phyloP scores from a whole-genome alignment of 371 early-diverging fungal genomes.

The Mortierella sp. region DNA sequence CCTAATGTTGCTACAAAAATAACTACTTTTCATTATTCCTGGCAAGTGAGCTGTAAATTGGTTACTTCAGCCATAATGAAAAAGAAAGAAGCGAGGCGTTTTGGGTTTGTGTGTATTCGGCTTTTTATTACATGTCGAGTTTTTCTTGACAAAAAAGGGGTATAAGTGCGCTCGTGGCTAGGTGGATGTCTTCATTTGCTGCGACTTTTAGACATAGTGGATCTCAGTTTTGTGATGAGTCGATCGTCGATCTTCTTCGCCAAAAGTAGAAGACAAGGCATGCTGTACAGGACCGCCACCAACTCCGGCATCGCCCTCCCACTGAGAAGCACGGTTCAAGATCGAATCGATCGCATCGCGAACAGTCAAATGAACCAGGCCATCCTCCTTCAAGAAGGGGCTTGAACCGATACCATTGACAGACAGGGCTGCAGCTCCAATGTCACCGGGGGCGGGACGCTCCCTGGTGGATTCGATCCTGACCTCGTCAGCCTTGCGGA shows the following conservation, averaged over 20 bases:
- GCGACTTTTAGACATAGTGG: constrained; percentile 21
- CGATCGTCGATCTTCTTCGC: constrained; percentile 10
- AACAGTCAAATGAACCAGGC: constrained; percentile 52
- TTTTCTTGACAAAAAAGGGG: neutral
- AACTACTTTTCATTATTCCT: too few species aligned
- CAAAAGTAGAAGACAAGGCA: neutral
- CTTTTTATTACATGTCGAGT: neutral
- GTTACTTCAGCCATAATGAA: too few species aligned
- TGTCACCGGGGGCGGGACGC: constrained; percentile 31
- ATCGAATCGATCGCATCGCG: constrained; percentile 52
- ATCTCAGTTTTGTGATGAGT: constrained; percentile 20
- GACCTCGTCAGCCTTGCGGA: neutral
- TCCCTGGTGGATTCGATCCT: constrained; percentile 9
- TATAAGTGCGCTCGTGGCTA: constrained; percentile 6
- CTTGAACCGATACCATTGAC: constrained; percentile 35
- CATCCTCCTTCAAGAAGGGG: constrained; percentile 51
- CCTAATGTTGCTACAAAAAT: too few species aligned
- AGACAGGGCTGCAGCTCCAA: constrained; percentile 28
- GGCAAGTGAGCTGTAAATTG: too few species aligned
- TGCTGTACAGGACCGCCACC: neutral
- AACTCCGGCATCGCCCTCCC: constrained; percentile 17
- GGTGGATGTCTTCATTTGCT: neutral
- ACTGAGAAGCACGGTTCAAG: constrained; percentile 24
- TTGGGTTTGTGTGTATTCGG: neutral
- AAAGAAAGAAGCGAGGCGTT: too few species aligned